These are phyloP conservation scores for Beauveria caledonica DNA, from an alignment of 2,329 filamentous ascomycete species.

Conservation along the genomic window DNA sequence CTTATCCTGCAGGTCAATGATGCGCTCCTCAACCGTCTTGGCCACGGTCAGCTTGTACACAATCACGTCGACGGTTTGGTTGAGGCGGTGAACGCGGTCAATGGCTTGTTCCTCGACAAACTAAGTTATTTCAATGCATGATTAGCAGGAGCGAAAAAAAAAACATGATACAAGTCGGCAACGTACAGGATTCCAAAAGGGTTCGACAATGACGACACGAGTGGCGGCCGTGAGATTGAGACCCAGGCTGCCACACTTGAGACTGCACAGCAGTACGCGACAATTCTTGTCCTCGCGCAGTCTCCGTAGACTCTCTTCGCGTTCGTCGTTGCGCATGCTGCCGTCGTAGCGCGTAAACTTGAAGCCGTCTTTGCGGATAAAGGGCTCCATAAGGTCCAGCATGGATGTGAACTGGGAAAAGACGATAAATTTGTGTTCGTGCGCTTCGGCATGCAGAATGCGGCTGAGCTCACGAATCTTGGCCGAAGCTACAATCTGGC, in stretches of 20 bases:
- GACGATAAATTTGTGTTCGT: slow-evolving; percentile 91
- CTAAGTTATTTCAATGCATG: slow-evolving; percentile 30
- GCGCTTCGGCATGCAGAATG: slow-evolving; percentile 70
- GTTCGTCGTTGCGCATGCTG: slow-evolving; percentile 85
- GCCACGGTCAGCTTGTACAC: slow-evolving; percentile 91
- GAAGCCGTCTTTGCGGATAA: slow-evolving; percentile 66
- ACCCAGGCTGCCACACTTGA: slow-evolving; percentile 88
- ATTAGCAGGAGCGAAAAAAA: slow-evolving; percentile 2
- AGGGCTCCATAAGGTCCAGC: slow-evolving; percentile 92
- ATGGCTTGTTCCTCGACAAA: slow-evolving; percentile 99
- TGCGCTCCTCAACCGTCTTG: slow-evolving; percentile 84
- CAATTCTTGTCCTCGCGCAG: slow-evolving; percentile 68
- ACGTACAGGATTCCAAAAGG: slow-evolving; percentile 92
- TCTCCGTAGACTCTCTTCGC: slow-evolving; percentile 74
- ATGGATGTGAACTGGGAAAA: slow-evolving; percentile 98
- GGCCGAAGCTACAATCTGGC: slow-evolving; percentile 62
- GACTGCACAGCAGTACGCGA: slow-evolving; percentile 79
- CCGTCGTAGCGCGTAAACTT: slow-evolving; percentile 88
- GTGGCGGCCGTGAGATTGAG: slow-evolving; percentile 92
- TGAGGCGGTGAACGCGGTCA: slow-evolving; percentile 95
- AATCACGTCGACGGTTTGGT: slow-evolving; percentile 87
- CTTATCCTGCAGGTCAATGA: slow-evolving; percentile 87
- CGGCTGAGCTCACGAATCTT: slow-evolving; percentile 83
- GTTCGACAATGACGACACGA: slow-evolving; percentile 88
- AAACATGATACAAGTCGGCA: neutral